Percentiles rank a stretch among this genome's conserved stretches.
phyloP scores from a whole-genome alignment of 495 filamentous ascomycete species.

The Hypoxylon cercidicola region DNA sequence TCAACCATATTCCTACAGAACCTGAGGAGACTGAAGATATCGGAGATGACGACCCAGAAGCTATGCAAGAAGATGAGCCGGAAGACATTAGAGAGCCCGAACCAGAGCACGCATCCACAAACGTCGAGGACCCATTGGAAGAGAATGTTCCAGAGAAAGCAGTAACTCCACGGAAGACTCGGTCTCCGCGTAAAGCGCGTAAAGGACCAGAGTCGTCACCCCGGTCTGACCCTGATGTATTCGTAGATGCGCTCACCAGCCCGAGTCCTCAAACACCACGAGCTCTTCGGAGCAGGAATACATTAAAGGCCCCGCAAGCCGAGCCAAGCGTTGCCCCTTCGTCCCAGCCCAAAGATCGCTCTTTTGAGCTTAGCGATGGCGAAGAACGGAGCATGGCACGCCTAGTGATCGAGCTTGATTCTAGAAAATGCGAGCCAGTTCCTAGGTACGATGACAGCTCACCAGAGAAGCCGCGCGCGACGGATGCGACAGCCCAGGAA shows the following conservation, averaged over 20 bases:
- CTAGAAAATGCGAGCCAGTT: conserved; percentile 41
- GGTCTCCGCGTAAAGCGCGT: conserved; percentile 23
- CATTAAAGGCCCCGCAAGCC: background rate
- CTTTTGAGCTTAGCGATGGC: conserved; percentile 54
- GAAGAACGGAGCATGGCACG: conserved; percentile 59
- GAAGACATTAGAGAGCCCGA: conserved; percentile 4
- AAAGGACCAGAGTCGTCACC: conserved; percentile 44
- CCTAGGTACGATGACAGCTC: conserved; percentile 33
- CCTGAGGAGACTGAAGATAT: conserved; percentile 23
- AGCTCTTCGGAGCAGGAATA: conserved; percentile 24
- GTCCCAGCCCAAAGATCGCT: conserved; percentile 38
- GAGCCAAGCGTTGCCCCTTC: background rate
- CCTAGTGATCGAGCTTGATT: conserved; percentile 58
- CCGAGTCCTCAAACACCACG: conserved; percentile 36
- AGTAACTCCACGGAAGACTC: conserved; percentile 11
- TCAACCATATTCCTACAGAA: conserved; percentile 21
- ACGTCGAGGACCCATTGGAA: background rate
- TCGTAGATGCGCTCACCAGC: conserved; percentile 59
- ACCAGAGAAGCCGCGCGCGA: conserved; percentile 32
- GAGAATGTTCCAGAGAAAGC: conserved; percentile 1
- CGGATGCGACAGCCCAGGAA: conserved; percentile 11
- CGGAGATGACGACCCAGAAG: conserved; percentile 28
- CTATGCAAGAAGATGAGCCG: conserved; percentile 11
- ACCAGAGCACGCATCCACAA: background rate
- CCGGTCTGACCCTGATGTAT: conserved; percentile 53